These are phyloP conservation scores for Pholiota microspora DNA, from an alignment of 768 basidiomycete genomes.

Conservation along the genomic window DNA sequence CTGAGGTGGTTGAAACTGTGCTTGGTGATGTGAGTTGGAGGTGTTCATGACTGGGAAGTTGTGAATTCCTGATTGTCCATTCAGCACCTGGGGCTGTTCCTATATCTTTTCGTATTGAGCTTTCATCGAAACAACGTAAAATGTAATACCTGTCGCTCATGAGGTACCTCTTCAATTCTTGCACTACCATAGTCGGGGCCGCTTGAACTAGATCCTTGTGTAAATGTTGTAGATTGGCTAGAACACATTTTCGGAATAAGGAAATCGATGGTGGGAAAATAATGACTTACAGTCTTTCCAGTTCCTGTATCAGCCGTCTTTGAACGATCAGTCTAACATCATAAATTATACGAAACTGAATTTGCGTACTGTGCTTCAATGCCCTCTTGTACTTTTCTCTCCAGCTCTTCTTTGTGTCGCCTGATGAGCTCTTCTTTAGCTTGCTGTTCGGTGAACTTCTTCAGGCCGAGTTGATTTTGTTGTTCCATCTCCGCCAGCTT, in stretches of 20 bases:
- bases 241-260: not conserved
- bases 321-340: not conserved
- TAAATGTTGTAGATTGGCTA: not conserved
- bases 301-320: not conserved
- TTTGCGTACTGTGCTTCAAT: slow-evolving; percentile 38
- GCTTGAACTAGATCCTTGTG: not conserved
- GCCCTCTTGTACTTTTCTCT: slow-evolving; percentile 36
- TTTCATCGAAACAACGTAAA: not conserved
- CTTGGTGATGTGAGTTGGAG: too few species aligned
- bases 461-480: slow-evolving; percentile 40
- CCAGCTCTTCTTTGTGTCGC: slow-evolving; percentile 14
- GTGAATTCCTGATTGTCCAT: too few species aligned
- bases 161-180: slow-evolving; percentile 2
- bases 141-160: slow-evolving; percentile 2
- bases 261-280: not conserved
- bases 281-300: not conserved
- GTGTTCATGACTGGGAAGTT: too few species aligned
- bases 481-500: slow-evolving; percentile 30
- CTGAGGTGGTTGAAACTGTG: too few species aligned
- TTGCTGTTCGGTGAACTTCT: slow-evolving; percentile 21
- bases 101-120: too few species aligned
- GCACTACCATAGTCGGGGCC: not conserved
- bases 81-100: too few species aligned
- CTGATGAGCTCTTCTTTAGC: slow-evolving; percentile 11
- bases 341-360: not conserved